phyloP scores from a whole-genome alignment of 805 yeast species.

The Sungouiozyma intestinalis region DNA sequence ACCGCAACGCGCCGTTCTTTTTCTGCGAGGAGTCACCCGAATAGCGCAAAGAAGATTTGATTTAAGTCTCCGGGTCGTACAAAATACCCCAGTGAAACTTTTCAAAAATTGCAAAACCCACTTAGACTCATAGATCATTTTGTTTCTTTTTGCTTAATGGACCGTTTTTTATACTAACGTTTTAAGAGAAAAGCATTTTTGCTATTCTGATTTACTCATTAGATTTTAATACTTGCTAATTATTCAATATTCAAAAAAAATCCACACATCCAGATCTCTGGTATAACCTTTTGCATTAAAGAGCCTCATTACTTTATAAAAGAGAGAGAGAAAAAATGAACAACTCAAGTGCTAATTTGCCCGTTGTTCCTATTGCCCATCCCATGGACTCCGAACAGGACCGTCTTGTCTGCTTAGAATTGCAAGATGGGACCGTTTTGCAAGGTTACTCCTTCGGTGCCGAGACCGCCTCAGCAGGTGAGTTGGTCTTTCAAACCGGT shows the following conservation, averaged over 20 bases:
- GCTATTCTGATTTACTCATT: too few species aligned
- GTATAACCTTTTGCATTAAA: too few species aligned
- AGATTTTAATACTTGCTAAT: background rate
- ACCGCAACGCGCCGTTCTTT: too few species aligned
- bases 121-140: too few species aligned
- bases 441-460: conserved; percentile 99
- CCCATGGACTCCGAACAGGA: conserved; percentile 79
- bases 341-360: conserved; percentile 28
- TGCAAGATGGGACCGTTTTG: conserved; percentile 73
- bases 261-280: background rate
- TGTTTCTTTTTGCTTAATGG: too few species aligned
- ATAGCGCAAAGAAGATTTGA: background rate
- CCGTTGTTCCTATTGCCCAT: conserved; percentile 80
- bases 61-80: too few species aligned
- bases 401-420: conserved; percentile 76
- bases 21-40: too few species aligned
- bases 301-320: too few species aligned
- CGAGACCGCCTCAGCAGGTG: conserved; percentile 81
- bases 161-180: background rate
- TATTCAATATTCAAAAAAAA: too few species aligned
- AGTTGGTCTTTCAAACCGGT: conserved; percentile 97
- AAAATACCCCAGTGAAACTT: too few species aligned
- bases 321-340: background rate
- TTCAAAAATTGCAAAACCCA: too few species aligned
- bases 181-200: too few species aligned